phyloP scores from a whole-genome alignment of 2,329 filamentous ascomycete genomes.

The Fusarium buxicola region DNA sequence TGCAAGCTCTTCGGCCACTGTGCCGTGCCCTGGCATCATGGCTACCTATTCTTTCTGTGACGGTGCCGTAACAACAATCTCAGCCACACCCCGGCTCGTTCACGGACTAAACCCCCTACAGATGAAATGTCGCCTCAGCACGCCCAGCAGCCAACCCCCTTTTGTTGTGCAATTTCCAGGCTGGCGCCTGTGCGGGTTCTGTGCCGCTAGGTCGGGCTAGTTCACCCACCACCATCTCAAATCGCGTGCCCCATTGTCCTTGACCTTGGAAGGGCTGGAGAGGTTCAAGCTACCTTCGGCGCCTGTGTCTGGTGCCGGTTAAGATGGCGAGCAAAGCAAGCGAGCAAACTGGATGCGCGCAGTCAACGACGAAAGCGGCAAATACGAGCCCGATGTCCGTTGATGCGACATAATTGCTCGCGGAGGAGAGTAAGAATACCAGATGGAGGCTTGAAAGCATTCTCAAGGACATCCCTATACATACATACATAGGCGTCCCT shows the following conservation, averaged over 20 bases:
- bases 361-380: constrained; percentile 19
- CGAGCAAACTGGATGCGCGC: constrained; percentile 19
- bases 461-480: constrained; percentile 19
- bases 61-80: constrained; percentile 36
- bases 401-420: constrained; percentile 20
- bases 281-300: constrained; percentile 22
- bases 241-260: constrained; percentile 27
- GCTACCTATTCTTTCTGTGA: constrained; percentile 37
- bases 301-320: constrained; percentile 29
- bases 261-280: constrained; percentile 21
- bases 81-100: constrained; percentile 41
- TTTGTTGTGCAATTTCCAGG: constrained; percentile 43
- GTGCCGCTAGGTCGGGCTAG: constrained; percentile 19
- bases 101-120: constrained; percentile 30
- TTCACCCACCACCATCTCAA: constrained; percentile 24
- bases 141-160: constrained; percentile 26
- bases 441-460: constrained; percentile 26
- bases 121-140: constrained; percentile 5
- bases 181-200: constrained; percentile 23
- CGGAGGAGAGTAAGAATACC: constrained; percentile 12
- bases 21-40: constrained; percentile 29
- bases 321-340: constrained; percentile 12
- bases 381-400: constrained; percentile 22
- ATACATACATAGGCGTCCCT: constrained; percentile 27
- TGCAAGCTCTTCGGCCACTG: constrained; percentile 11